phyloP scores from a whole-genome alignment of 2,329 filamentous ascomycete genomes.

The Penicillium griseofulvum region DNA sequence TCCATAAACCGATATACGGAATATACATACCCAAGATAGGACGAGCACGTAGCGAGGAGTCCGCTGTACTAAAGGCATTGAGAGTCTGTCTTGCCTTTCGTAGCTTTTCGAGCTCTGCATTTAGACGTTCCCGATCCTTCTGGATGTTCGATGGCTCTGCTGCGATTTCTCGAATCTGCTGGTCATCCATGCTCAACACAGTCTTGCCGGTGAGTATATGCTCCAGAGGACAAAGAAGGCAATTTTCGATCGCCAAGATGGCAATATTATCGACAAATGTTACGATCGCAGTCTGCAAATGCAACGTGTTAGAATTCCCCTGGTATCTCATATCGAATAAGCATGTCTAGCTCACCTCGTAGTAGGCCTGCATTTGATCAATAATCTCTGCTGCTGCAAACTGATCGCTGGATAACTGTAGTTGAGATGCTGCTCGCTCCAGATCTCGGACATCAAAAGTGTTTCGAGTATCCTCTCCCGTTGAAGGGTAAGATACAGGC shows the following conservation, averaged over 20 bases:
- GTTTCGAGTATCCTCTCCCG: too few species aligned
- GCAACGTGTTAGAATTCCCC: neutral
- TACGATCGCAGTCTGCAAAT: slow-evolving; percentile 32
- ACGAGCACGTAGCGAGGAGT: neutral
- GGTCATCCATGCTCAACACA: slow-evolving; percentile 38
- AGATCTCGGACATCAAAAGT: neutral
- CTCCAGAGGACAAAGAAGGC: slow-evolving; percentile 45
- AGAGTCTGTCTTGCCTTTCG: neutral
- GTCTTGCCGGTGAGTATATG: slow-evolving; percentile 42
- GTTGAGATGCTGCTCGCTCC: neutral
- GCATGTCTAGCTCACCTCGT: slow-evolving; percentile 30
- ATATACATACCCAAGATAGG: neutral
- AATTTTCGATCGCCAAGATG: slow-evolving; percentile 51
- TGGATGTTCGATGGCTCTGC: slow-evolving; percentile 14
- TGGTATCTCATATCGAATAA: neutral
- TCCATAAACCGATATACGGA: neutral
- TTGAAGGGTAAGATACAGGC: neutral
- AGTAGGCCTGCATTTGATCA: slow-evolving; percentile 48
- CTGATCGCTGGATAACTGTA: neutral
- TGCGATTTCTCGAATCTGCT: slow-evolving; percentile 41
- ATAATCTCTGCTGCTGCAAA: slow-evolving; percentile 30
- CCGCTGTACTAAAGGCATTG: neutral
- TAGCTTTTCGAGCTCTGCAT: slow-evolving; percentile 19
- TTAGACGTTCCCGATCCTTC: slow-evolving; percentile 15
- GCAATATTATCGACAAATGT: slow-evolving; percentile 51